Conservation (phyloP, 345 rosid species). For the Toxicodendron radicans region DNA sequence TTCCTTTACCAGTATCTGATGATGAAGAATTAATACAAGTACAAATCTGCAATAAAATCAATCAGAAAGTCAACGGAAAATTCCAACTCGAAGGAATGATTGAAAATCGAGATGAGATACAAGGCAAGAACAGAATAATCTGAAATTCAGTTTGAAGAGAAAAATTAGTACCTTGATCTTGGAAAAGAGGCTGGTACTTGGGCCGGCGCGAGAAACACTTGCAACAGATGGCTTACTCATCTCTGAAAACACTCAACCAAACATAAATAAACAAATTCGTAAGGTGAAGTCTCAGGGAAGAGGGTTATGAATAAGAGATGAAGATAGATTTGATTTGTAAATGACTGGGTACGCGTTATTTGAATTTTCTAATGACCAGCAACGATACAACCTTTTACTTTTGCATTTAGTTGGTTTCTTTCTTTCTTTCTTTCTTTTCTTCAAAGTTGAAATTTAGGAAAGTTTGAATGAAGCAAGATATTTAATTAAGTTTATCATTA, state of each 20-base stretch:
- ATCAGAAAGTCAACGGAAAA: not conserved
- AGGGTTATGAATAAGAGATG: not conserved
- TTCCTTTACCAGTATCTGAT: constrained; percentile 47
- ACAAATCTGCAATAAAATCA: constrained; percentile 27
- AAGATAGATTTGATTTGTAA: not conserved
- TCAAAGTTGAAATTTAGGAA: not conserved
- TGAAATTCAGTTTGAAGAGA: not conserved
- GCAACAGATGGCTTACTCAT: constrained; percentile 41
- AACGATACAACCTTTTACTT: not conserved
- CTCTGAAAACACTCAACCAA: constrained; percentile 10
- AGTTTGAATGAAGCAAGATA: no score
- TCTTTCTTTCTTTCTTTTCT: not conserved
- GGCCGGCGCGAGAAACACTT: constrained; percentile 27
- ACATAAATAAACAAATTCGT: not conserved
- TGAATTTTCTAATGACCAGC: constrained; percentile 5
- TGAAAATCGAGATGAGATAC: no score
- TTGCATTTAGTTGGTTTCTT: not conserved
- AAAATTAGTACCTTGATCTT: constrained; percentile 41
- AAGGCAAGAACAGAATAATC: no score
- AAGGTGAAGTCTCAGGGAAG: no score
- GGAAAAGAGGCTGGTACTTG: constrained; percentile 21
- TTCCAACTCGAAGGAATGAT: not conserved
- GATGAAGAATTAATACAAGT: constrained; percentile 41
- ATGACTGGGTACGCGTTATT: constrained; percentile 9
- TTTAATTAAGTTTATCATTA: not conserved